phyloP scores from a whole-genome alignment of 176 grass and related monocot species.

The Melocanna baccifera region DNA sequence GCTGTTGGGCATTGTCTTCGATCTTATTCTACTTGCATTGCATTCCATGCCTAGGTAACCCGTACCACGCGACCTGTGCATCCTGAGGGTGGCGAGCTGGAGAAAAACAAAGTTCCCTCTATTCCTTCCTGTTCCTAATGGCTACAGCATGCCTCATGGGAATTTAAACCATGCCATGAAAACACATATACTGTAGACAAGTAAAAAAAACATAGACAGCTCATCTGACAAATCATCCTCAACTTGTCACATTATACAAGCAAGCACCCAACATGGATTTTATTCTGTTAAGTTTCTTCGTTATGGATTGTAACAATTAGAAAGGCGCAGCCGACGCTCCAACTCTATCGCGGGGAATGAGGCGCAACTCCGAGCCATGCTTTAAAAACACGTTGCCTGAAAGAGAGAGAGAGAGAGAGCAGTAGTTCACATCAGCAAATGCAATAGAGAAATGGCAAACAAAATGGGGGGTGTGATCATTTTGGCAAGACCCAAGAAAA shows the following conservation, averaged over 20 bases:
- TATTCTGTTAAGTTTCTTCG: conserved; percentile 28
- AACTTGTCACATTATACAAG: conserved; percentile 3
- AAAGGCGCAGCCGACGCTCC: conserved; percentile 13
- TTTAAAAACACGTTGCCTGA: conserved; percentile 98
- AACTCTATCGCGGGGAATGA: conserved; percentile 90
- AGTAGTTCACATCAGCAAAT: neutral
- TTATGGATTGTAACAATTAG: neutral
- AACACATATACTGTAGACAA: neutral
- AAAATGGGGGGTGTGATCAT: no score
- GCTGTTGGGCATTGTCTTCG: no score
- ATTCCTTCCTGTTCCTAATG: no score
- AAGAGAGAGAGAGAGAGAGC: neutral
- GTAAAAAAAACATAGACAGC: neutral
- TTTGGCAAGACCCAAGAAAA: neutral
- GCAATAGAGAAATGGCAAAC: neutral
- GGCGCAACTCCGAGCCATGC: conserved; percentile 95
- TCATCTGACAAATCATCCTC: neutral
- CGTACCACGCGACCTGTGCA: no score
- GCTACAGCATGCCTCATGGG: no score
- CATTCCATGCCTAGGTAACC: no score
- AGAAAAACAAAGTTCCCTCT: no score
- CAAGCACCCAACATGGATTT: neutral
- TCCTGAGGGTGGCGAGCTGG: no score
- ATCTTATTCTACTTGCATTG: no score
- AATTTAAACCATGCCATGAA: no score